A percentile compares a stretch with the other conserved stretches of the same genome.
Evolutionary conservation across 306 rosid species (phyloP).

Genomic region (Prunus mongolica): DNA sequence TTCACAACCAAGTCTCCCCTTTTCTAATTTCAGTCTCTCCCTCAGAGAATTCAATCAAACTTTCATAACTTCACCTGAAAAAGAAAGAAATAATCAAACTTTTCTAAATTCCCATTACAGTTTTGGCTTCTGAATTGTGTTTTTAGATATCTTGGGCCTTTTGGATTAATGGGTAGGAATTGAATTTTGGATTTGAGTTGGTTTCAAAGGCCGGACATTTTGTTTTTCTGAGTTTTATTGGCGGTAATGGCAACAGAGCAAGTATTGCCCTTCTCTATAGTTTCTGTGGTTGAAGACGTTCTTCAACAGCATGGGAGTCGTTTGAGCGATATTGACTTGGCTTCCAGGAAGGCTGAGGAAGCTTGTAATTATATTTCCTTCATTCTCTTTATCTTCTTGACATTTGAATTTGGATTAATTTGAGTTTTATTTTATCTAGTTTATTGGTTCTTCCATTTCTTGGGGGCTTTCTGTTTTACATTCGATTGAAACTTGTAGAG

Average conservation of each 20-base stretch:
- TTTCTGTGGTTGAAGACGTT: conserved; percentile 75
- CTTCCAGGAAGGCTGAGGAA: conserved; percentile 73
- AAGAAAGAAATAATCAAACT: not conserved
- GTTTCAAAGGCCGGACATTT: not conserved
- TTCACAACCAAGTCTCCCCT: conserved; percentile 19
- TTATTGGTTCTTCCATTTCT: conserved; percentile 1
- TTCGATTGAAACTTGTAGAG: not conserved
- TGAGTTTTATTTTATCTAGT: not conserved
- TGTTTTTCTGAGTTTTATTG: conserved; percentile 10
- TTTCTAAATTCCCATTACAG: not conserved
- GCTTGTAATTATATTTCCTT: conserved; percentile 40
- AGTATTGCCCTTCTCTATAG: conserved; percentile 53
- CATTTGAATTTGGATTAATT: not conserved
- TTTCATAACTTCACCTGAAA: not conserved
- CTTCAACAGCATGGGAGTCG: conserved; percentile 54
- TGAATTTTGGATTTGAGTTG: conserved; percentile 19
- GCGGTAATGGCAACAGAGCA: conserved; percentile 56
- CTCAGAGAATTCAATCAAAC: conserved; percentile 12
- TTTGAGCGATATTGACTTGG: conserved; percentile 34
- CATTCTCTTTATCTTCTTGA: not conserved
- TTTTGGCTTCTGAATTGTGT: not conserved
- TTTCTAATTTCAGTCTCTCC: conserved; percentile 23
- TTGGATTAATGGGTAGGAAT: conserved; percentile 16
- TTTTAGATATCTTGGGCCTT: not conserved
- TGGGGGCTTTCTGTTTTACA: not conserved